Base-by-base conservation (phyloP, 2,329 filamentous ascomycete genomes). In the Colletotrichum chrysophilum region DNA sequence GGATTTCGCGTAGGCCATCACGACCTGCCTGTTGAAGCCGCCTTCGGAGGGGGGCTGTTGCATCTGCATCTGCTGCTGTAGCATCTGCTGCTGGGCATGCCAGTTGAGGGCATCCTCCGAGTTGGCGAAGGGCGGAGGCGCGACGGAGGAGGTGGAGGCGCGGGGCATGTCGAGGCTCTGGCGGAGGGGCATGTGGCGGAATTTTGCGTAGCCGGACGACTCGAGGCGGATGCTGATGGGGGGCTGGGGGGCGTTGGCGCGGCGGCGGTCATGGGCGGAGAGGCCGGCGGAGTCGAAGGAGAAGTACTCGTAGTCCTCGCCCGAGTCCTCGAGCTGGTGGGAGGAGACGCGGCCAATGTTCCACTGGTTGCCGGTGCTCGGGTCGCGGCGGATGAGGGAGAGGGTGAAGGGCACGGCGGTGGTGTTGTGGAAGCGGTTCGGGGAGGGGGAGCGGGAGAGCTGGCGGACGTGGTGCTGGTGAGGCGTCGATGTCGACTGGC, bases 301-400 rank as follows among this genome's bases (percentile, higher is more conserved):
- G 43, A 78, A 77, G 30, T 80, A 78, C 61, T 79, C 81, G 30
- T 82, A 82, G 7, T 78, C 77, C n/a, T 81, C 76, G 60, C 83
- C 82, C 2, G 82, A 79, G 28, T 83, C 79, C 60, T 89, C 87
- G 16, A 87, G 82, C 77, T 91, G 88, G 74, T 88, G 88, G 0
- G 89, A 91, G 3, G 88, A 89, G 65, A 95, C 89, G 70, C 88
- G 92, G 26, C 92, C 94, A 14, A 96, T 89, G 80, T 96, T 96
- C 93, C 94, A 95, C 82, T 96, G 94, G 70, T 88, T 88, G 9
- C 92, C 91, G 10, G 92, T 91, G 26, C 89, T 87, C 2, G 93
- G 93, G 81, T 96, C 93, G 77, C 94, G 91, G n/a, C 94, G 92
- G 79, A 96, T 95, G 16, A 96, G 83, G 0, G 91, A 93, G 16